phyloP scores from a whole-genome alignment of 1,139 yeast species.

The Candida tropicalis region DNA sequence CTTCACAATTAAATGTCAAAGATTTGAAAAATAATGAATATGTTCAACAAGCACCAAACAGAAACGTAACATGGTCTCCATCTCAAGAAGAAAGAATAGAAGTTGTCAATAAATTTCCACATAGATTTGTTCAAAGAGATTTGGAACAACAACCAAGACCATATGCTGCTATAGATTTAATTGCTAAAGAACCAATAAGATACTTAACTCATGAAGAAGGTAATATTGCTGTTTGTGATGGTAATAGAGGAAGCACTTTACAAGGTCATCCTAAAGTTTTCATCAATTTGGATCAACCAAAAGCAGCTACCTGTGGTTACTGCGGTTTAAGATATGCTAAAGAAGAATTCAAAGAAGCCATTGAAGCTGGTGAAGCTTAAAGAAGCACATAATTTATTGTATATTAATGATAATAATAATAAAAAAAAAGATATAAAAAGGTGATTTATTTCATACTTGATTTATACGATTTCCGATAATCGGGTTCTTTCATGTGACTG shows the following conservation, averaged over 20 bases:
- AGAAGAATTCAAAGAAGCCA: slow-evolving; percentile 43
- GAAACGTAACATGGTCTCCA: slow-evolving; percentile 68
- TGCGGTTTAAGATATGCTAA: slow-evolving; percentile 73
- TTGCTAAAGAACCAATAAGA: slow-evolving; percentile 72
- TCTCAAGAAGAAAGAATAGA: slow-evolving; percentile 67
- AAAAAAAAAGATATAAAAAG: background rate
- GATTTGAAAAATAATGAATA: slow-evolving; percentile 38
- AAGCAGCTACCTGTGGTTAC: slow-evolving; percentile 74
- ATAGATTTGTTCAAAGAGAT: slow-evolving; percentile 72
- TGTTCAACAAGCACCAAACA: slow-evolving; percentile 74
- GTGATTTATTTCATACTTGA: too few relatives aligned
- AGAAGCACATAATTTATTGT: background rate
- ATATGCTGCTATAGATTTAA: slow-evolving; percentile 81
- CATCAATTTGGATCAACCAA: slow-evolving; percentile 78
- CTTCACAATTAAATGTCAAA: slow-evolving; percentile 29
- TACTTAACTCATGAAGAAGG: slow-evolving; percentile 54
- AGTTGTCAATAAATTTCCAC: slow-evolving; percentile 57
- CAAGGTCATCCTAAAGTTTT: slow-evolving; percentile 87
- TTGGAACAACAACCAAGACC: slow-evolving; percentile 74
- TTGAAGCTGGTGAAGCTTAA: slow-evolving; percentile 29
- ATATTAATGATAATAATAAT: background rate
- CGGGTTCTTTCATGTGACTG: too few relatives aligned
- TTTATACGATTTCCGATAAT: background rate
- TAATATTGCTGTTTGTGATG: slow-evolving; percentile 80
- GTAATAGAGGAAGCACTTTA: slow-evolving; percentile 67